These are phyloP conservation scores for Ophiostoma novo-ulmi DNA, from an alignment of 2,329 filamentous ascomycete species.

Conservation along the genomic window DNA sequence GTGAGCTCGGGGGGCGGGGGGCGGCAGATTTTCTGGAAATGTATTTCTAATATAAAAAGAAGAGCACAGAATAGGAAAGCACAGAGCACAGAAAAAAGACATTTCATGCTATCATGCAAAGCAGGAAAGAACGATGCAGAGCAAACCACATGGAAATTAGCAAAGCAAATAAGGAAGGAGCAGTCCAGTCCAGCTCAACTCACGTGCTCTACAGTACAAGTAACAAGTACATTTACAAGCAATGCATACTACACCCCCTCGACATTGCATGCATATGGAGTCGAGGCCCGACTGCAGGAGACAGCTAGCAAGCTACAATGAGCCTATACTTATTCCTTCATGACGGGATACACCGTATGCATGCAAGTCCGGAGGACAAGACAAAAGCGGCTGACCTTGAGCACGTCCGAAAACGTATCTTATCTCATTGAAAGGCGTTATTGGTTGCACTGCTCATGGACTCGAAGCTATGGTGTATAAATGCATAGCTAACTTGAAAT, in stretches of 20 bases:
- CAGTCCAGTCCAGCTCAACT: not conserved
- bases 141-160: not conserved
- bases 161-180: not conserved
- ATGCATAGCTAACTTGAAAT: not conserved
- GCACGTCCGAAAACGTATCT: not conserved
- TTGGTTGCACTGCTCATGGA: not conserved
- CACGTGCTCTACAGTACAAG: not conserved
- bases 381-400: constrained; percentile 5
- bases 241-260: not conserved
- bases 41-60: not conserved
- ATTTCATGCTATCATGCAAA: not conserved
- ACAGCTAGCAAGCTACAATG: not conserved
- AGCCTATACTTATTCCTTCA: not conserved
- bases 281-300: not conserved
- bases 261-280: not conserved
- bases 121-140: not conserved
- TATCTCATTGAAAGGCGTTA: not conserved
- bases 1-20: not conserved
- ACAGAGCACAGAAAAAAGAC: too few species aligned
- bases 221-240: not conserved
- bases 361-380: not conserved
- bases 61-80: not conserved
- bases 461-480: not conserved
- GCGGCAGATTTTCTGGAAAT: too few species aligned
- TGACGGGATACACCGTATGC: constrained; percentile 1